Percentiles rank a stretch among this genome's conserved stretches.
phyloP scores from a whole-genome alignment of 2,329 filamentous ascomycete genomes.

The Penicillium sp. region DNA sequence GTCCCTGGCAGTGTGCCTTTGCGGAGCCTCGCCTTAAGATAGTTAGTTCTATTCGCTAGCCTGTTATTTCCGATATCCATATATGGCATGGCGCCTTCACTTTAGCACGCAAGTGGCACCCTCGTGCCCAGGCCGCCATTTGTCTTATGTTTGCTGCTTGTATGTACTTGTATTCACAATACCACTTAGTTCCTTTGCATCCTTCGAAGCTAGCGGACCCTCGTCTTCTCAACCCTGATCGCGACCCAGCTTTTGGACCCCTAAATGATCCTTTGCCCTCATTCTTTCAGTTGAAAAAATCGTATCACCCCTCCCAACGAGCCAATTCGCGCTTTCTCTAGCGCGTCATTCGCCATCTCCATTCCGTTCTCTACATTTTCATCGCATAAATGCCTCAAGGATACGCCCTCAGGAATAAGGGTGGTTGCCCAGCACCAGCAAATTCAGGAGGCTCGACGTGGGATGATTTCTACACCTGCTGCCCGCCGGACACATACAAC shows the following conservation, averaged over 20 bases:
- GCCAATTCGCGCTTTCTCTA: no score
- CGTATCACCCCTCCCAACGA: not conserved
- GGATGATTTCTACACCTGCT: not conserved
- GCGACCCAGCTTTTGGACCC: not conserved
- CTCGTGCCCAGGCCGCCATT: not conserved
- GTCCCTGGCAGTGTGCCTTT: conserved; percentile 17
- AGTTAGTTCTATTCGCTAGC: not conserved
- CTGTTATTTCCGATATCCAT: not conserved
- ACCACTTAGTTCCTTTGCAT: not conserved
- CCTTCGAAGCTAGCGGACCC: not conserved
- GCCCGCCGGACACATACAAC: not conserved
- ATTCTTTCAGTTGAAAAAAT: not conserved
- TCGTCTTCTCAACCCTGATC: not conserved
- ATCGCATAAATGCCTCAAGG: not conserved
- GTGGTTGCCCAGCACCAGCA: not conserved
- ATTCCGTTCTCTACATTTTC: not conserved
- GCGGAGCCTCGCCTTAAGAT: not conserved
- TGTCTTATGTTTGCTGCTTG: not conserved
- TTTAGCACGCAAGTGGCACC: not conserved
- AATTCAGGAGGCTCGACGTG: not conserved
- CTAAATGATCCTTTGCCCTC: not conserved
- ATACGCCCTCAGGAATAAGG: not conserved
- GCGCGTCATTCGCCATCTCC: not conserved
- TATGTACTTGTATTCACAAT: not conserved
- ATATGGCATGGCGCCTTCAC: not conserved